phyloP scores from a whole-genome alignment of 2,329 filamentous ascomycete species.

The Fusarium coffeatum region DNA sequence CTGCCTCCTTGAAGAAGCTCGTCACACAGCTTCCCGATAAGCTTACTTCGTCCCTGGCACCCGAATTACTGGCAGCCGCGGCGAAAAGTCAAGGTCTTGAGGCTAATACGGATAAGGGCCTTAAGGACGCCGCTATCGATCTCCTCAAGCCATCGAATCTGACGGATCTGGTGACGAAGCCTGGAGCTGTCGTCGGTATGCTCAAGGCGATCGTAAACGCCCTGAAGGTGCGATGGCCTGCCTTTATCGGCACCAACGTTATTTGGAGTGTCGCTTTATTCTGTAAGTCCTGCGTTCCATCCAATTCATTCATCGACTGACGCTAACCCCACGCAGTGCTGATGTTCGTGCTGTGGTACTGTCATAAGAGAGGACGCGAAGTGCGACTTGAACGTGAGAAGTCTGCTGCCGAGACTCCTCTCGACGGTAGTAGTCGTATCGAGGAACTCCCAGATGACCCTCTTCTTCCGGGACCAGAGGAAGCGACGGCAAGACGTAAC shows the following conservation, averaged over 20 bases:
- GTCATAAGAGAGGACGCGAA: conserved; percentile 93
- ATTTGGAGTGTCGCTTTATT: conserved; percentile 91
- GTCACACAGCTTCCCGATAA: conserved; percentile 87
- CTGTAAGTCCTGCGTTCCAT: conserved; percentile 65
- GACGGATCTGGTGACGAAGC: conserved; percentile 83
- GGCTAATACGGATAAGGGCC: conserved; percentile 64
- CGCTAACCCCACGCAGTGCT: conserved; percentile 67
- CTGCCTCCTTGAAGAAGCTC: conserved; percentile 83
- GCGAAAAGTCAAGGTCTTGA: conserved; percentile 78
- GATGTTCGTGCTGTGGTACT: conserved; percentile 97
- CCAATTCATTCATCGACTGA: not conserved
- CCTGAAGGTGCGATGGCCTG: conserved; percentile 87
- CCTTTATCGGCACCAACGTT: conserved; percentile 90
- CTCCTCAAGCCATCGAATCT: conserved; percentile 78
- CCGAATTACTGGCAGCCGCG: conserved; percentile 83
- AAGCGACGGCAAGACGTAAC: conserved; percentile 12
- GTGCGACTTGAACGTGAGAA: conserved; percentile 76
- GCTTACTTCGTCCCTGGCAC: conserved; percentile 78
- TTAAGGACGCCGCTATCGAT: conserved; percentile 72
- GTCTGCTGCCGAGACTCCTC: conserved; percentile 48
- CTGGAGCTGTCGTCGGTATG: conserved; percentile 86
- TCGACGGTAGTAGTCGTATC: conserved; percentile 56
- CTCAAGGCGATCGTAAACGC: conserved; percentile 92
- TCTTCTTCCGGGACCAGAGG: conserved; percentile 52
- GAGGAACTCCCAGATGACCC: conserved; percentile 65